A percentile compares a stretch with the other conserved stretches of the same genome.
These are phyloP conservation scores for Diplotaxis tenuifolia DNA, from an alignment of 345 rosid genomes.

Conservation along the genomic window DNA sequence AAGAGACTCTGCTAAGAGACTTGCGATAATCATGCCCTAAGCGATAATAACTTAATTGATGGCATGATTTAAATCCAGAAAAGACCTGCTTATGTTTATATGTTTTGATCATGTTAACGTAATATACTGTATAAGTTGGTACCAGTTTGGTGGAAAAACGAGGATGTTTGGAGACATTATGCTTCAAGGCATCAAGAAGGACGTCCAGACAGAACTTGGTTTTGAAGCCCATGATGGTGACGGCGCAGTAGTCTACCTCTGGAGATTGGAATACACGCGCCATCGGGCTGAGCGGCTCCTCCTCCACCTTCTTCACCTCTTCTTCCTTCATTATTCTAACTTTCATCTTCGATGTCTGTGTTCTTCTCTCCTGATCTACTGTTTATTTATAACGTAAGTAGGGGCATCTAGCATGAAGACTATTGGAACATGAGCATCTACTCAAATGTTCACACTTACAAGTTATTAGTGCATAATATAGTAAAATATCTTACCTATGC, in stretches of 20 bases:
- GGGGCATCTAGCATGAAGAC: background rate
- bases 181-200: too few relatives aligned
- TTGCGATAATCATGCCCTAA: too few relatives aligned
- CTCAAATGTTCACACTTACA: background rate
- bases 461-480: background rate
- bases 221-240: constrained; percentile 56
- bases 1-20: too few relatives aligned
- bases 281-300: too few relatives aligned
- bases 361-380: background rate
- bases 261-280: constrained; percentile 55
- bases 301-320: background rate
- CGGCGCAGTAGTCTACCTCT: constrained; percentile 41
- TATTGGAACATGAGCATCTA: background rate
- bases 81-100: too few relatives aligned
- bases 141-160: constrained; percentile 81
- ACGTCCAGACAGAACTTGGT: constrained; percentile 39
- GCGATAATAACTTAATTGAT: too few relatives aligned
- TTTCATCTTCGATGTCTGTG: background rate
- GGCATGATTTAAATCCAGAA: too few relatives aligned
- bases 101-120: background rate
- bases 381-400: background rate
- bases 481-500: background rate
- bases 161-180: constrained; percentile 70
- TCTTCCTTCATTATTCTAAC: background rate
- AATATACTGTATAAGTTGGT: background rate